These are phyloP conservation scores for Wickerhamomyces canadensis DNA, from an alignment of 805 yeast species.

Conservation along the genomic window DNA sequence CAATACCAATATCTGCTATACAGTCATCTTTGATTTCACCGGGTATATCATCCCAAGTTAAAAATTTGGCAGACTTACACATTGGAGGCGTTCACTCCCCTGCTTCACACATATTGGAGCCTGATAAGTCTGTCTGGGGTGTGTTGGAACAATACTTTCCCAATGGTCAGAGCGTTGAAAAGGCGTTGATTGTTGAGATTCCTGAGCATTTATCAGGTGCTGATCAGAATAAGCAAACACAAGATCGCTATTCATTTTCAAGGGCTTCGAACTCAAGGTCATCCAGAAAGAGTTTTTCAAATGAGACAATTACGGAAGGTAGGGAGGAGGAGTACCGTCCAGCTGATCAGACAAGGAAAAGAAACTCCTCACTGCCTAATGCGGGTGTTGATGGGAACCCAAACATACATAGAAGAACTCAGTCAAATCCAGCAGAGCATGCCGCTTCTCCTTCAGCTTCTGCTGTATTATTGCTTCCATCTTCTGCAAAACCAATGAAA, in stretches of 20 bases:
- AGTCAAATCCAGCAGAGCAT: slow-evolving; percentile 23
- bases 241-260: background rate
- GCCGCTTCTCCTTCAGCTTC: too few relatives aligned
- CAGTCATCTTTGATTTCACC: slow-evolving; percentile 13
- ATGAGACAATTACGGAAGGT: slow-evolving; percentile 20
- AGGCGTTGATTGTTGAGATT: slow-evolving; percentile 57
- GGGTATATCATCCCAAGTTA: slow-evolving; percentile 5
- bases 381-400: slow-evolving; percentile 9
- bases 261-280: background rate
- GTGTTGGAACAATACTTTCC: slow-evolving; percentile 58
- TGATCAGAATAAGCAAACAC: background rate
- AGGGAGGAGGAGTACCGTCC: slow-evolving; percentile 17
- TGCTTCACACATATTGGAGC: slow-evolving; percentile 34
- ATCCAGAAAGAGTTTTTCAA: slow-evolving; percentile 11
- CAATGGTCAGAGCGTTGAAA: slow-evolving; percentile 60
- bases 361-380: slow-evolving; percentile 14
- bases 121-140: slow-evolving; percentile 57
- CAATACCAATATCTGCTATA: slow-evolving; percentile 20
- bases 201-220: slow-evolving; percentile 23
- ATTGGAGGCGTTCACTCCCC: slow-evolving; percentile 12
- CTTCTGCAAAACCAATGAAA: slow-evolving; percentile 3
- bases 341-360: slow-evolving; percentile 6
- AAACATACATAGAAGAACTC: slow-evolving; percentile 16
- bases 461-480: slow-evolving; percentile 22
- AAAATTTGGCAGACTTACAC: slow-evolving; percentile 8